Conservation (phyloP, 139 green algal species). For the Deuterostichococcus epilithicus region DNA sequence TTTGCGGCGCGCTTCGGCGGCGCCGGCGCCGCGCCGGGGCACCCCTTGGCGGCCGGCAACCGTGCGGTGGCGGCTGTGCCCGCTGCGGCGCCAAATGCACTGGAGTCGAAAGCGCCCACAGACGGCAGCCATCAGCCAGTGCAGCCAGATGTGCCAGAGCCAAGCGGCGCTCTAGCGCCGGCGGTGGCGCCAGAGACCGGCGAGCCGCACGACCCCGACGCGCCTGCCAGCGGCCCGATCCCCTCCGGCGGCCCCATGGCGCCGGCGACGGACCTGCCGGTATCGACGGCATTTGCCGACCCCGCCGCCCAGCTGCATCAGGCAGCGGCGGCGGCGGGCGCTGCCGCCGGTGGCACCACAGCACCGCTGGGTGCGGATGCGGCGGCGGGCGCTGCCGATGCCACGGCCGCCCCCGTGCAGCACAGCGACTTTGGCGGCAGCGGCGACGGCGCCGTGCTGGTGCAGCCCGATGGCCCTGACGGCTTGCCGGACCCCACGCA, state of each 20-base stretch:
- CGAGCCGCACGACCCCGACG: background rate
- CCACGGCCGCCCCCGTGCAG: background rate
- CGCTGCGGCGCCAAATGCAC: background rate
- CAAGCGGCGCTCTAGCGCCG: background rate
- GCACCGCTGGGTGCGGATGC: background rate
- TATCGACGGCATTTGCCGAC: background rate
- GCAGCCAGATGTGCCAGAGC: background rate
- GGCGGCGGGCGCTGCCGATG: slow-evolving; percentile 3
- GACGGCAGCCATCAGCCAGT: background rate
- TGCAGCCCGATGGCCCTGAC: background rate
- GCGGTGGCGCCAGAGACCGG: background rate
- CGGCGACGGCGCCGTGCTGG: background rate
- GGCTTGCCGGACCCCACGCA: background rate
- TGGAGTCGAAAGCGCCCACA: background rate
- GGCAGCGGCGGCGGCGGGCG: background rate
- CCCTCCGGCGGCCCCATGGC: slow-evolving; percentile 1
- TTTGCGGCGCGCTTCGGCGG: slow-evolving; percentile 10
- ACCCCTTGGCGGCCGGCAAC: background rate
- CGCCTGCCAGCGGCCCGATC: background rate
- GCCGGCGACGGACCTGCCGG: background rate
- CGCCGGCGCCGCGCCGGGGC: background rate
- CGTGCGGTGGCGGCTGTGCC: too few relatives aligned
- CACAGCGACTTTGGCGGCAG: background rate
- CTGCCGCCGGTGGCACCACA: background rate
- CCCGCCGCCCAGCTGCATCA: background rate